A percentile compares a stretch with the other conserved stretches of the same genome.
Conservation (phyloP, 805 yeast species). For the Tanozyma kutaoensis region DNA sequence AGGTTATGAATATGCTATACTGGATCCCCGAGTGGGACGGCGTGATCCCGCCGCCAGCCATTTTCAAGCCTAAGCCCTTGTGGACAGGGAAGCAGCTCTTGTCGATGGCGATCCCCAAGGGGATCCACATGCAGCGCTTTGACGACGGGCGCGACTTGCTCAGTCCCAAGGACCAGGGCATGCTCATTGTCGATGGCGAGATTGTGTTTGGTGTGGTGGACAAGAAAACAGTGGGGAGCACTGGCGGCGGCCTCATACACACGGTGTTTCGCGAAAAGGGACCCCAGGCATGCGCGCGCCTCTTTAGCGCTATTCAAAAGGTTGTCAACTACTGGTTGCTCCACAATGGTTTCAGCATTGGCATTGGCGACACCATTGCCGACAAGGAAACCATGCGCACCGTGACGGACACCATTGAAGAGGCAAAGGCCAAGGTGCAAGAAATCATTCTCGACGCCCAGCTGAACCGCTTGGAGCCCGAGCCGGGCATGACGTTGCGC, state of each 20-base stretch:
- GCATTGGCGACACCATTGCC: conserved; percentile 99
- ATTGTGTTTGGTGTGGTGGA: conserved; percentile 96
- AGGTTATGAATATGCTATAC: conserved; percentile 89
- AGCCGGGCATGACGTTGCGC: conserved; percentile 99
- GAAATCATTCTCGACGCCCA: conserved; percentile 90
- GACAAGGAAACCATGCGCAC: conserved; percentile 92
- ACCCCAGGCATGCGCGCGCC: conserved; percentile 73
- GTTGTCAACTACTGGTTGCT: conserved; percentile 94
- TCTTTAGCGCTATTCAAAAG: conserved; percentile 87
- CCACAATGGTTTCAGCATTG: conserved; percentile 95
- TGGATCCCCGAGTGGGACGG: conserved; percentile 99
- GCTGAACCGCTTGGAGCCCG: conserved; percentile 75
- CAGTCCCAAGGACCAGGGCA: conserved; percentile 89
- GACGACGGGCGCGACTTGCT: conserved; percentile 78
- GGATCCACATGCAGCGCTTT: conserved; percentile 86
- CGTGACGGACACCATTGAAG: conserved; percentile 84
- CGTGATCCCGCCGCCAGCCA: conserved; percentile 89
- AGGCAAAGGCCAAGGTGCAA: conserved; percentile 89
- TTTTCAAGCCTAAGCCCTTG: conserved; percentile 84
- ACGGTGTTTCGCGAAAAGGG: conserved; percentile 98
- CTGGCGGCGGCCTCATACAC: conserved; percentile 96
- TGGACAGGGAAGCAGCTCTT: conserved; percentile 97
- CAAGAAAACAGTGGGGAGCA: conserved; percentile 96
- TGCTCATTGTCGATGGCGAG: conserved; percentile 92
- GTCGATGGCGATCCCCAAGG: conserved; percentile 88